Conservation (phyloP, 495 filamentous ascomycete species). For the Lepraria neglecta region DNA sequence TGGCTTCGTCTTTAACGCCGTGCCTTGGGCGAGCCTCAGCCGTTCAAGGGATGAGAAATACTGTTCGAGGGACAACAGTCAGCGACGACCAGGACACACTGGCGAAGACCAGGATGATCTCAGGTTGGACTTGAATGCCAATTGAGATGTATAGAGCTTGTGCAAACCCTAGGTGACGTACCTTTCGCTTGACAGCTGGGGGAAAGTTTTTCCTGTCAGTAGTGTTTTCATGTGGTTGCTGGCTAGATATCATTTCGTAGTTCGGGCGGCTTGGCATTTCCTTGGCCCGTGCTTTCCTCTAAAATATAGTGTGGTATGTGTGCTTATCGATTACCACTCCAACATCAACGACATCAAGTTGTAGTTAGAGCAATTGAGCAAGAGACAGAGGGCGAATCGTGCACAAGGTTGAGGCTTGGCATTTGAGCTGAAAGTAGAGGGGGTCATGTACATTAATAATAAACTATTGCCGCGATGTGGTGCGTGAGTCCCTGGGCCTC, state of each 20-base stretch:
- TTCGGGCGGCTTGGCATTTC: constrained; percentile 9
- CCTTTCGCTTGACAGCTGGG: constrained; percentile 52
- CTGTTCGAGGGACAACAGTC: constrained; percentile 35
- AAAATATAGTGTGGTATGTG: not conserved
- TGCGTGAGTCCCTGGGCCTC: not conserved
- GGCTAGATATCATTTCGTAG: constrained; percentile 10
- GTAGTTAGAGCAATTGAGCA: not conserved
- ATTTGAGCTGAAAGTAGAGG: not conserved
- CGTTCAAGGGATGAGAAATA: constrained; percentile 64
- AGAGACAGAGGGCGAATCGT: not conserved
- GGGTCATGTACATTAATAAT: not conserved
- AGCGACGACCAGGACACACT: constrained; percentile 18
- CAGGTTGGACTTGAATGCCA: not conserved
- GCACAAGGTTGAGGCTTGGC: not conserved
- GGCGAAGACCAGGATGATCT: constrained; percentile 12
- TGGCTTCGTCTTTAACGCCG: constrained; percentile 24
- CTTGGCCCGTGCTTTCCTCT: constrained; percentile 3
- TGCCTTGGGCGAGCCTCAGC: constrained; percentile 53
- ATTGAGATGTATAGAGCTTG: constrained; percentile 1
- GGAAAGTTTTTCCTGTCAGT: constrained; percentile 49
- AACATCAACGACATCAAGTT: not conserved
- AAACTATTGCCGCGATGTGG: constrained; percentile 2
- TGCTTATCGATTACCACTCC: not conserved
- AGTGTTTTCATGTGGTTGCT: constrained; percentile 2
- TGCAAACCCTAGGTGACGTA: constrained; percentile 7